A percentile compares a stretch with the other conserved stretches of the same genome.
Conservation (phyloP, 768 basidiomycete genomes). For the Coprinopsis cinerea region DNA sequence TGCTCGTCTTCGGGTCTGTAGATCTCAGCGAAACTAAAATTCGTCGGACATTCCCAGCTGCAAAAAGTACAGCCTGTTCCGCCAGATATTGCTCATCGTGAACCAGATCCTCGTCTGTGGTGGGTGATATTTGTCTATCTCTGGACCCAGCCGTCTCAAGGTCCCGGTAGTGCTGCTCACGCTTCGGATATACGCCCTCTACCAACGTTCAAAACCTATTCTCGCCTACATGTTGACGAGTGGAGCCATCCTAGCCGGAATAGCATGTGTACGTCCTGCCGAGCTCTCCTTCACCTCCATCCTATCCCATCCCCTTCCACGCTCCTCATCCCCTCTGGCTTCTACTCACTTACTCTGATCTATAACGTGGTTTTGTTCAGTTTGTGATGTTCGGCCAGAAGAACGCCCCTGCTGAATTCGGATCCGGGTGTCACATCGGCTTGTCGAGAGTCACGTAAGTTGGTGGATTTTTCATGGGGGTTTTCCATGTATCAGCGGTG, state of each 20-base stretch:
- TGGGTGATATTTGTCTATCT: conserved; percentile 20
- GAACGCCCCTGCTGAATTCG: conserved; percentile 16
- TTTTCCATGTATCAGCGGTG: too few relatives aligned
- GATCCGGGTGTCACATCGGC: conserved; percentile 31
- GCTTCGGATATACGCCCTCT: conserved; percentile 46
- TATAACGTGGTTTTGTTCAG: conserved; percentile 19
- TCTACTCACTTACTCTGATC: not conserved
- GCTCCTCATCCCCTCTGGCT: not conserved
- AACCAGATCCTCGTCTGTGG: conserved; percentile 42
- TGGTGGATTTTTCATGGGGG: too few relatives aligned
- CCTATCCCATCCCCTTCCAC: not conserved
- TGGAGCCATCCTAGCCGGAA: conserved; percentile 22
- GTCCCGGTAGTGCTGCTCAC: conserved; percentile 32
- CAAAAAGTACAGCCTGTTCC: conserved; percentile 29
- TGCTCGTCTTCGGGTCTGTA: not conserved
- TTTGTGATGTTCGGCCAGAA: conserved; percentile 40
- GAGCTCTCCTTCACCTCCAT: not conserved
- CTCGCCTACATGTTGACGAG: conserved; percentile 29
- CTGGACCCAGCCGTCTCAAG: not conserved
- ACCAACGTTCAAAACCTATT: conserved; percentile 33
- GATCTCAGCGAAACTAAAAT: not conserved
- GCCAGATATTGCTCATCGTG: conserved; percentile 35
- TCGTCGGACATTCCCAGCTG: conserved; percentile 28
- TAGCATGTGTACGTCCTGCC: conserved; percentile 30
- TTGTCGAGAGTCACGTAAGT: conserved; percentile 26